Conservation (phyloP, 2,329 filamentous ascomycete genomes). For the Proliferodiscus dingleyae region DNA sequence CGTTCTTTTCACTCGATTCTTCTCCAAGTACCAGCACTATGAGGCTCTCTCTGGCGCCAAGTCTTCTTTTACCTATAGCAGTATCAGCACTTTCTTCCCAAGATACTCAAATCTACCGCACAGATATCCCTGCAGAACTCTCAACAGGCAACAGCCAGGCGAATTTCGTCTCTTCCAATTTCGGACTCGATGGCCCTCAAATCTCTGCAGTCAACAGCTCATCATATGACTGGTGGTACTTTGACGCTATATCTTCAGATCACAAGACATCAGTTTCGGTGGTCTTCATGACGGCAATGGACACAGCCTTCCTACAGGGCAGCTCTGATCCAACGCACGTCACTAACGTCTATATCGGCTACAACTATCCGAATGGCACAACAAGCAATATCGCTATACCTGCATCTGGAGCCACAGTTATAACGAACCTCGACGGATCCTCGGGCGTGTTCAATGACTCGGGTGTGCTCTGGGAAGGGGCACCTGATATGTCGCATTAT, state of each 20-base stretch:
- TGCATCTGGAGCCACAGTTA: constrained; percentile 12
- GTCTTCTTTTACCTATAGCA: too few species aligned
- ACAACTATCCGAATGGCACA: constrained; percentile 14
- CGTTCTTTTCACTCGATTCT: too few species aligned
- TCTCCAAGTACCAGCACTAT: too few species aligned
- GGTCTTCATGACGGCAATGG: constrained; percentile 31
- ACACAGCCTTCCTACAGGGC: constrained; percentile 35
- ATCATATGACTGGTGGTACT: constrained; percentile 36
- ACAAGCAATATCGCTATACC: background rate
- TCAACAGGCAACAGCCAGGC: constrained; percentile 39
- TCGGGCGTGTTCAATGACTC: constrained; percentile 14
- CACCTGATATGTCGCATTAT: constrained; percentile 13
- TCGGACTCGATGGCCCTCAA: constrained; percentile 18
- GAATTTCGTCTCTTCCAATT: constrained; percentile 75
- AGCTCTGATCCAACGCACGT: background rate
- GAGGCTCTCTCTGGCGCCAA: too few species aligned
- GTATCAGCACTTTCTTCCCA: too few species aligned
- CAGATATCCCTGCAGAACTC: constrained; percentile 4
- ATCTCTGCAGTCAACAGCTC: constrained; percentile 17
- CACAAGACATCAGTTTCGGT: constrained; percentile 29
- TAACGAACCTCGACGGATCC: constrained; percentile 10
- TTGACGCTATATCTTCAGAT: constrained; percentile 32
- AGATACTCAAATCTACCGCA: too few species aligned
- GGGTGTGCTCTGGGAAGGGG: constrained; percentile 12
- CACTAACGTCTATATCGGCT: constrained; percentile 9